These are phyloP conservation scores for Castanopsis chinensis DNA, from an alignment of 306 rosid genomes.

Conservation along the genomic window DNA sequence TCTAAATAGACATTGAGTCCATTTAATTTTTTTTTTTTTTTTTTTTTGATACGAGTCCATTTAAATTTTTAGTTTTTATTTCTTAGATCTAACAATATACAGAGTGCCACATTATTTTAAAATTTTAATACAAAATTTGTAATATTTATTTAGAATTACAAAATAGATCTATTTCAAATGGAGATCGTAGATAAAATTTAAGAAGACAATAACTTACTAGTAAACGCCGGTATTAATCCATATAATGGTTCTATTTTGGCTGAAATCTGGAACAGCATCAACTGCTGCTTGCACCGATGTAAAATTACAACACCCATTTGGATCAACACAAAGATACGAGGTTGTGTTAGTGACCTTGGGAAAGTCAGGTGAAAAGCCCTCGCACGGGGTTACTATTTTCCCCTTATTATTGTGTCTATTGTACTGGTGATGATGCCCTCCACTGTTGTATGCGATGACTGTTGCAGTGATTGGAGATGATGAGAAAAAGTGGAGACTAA, in stretches of 20 bases:
- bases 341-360: constrained; percentile 56
- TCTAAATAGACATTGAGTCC: too few relatives aligned
- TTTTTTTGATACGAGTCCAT: too few relatives aligned
- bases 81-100: too few relatives aligned
- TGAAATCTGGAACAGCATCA: constrained; percentile 59
- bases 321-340: constrained; percentile 69
- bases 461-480: constrained; percentile 7
- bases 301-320: constrained; percentile 83
- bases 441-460: constrained; percentile 11
- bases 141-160: too few relatives aligned
- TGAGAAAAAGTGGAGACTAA: constrained; percentile 19
- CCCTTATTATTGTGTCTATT: constrained; percentile 24
- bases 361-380: constrained; percentile 53
- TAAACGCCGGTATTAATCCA: constrained; percentile 85
- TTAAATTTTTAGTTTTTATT: too few relatives aligned
- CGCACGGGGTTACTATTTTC: constrained; percentile 35
- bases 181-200: too few relatives aligned
- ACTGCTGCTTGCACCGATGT: constrained; percentile 82
- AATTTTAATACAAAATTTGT: too few relatives aligned
- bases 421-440: constrained; percentile 33
- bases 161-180: too few relatives aligned
- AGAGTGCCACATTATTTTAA: too few relatives aligned
- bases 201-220: constrained; percentile 44
- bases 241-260: constrained; percentile 48
- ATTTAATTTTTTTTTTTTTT: too few relatives aligned